A percentile compares a stretch with the other conserved stretches of the same genome.
These are phyloP conservation scores for Diplodia sapinea DNA, from an alignment of 2,329 filamentous ascomycete genomes.

Conservation along the genomic window DNA sequence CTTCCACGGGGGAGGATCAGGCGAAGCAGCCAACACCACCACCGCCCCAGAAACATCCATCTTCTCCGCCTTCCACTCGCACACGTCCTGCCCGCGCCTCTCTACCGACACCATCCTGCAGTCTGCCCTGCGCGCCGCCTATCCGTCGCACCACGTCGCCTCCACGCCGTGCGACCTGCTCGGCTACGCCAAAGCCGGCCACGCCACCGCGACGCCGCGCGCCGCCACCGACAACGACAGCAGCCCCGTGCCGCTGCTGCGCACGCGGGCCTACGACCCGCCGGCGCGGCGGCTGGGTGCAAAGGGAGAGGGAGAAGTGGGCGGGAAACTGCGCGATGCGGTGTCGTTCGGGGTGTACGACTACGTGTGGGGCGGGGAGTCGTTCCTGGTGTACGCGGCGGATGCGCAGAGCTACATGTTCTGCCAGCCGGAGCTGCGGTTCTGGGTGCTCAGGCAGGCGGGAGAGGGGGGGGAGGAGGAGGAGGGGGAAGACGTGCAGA, in stretches of 20 bases:
- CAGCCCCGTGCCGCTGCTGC: constrained; percentile 36
- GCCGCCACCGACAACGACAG: constrained; percentile 34
- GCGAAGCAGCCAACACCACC: neutral
- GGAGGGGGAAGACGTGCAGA: constrained; percentile 29
- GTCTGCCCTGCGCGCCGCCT: constrained; percentile 52
- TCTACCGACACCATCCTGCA: constrained; percentile 53
- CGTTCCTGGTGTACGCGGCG: constrained; percentile 45
- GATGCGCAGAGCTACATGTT: constrained; percentile 43
- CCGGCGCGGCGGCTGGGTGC: constrained; percentile 39
- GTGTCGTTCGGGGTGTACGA: neutral
- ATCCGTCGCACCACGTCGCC: constrained; percentile 38
- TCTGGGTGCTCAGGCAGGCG: neutral
- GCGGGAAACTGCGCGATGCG: neutral
- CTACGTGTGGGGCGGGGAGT: constrained; percentile 40
- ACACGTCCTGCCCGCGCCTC: constrained; percentile 51
- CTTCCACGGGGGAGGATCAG: too few relatives aligned
- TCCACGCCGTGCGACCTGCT: constrained; percentile 45
- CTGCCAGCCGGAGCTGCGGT: neutral
- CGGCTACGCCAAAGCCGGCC: constrained; percentile 51
- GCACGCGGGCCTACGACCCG: constrained; percentile 48
- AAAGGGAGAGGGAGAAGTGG: neutral
- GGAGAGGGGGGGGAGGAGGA: neutral
- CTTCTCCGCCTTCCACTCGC: constrained; percentile 47
- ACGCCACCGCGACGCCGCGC: constrained; percentile 49
- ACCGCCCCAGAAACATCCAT: neutral